phyloP scores from a whole-genome alignment of 345 rosid genomes.

The Erucastrum elatum region DNA sequence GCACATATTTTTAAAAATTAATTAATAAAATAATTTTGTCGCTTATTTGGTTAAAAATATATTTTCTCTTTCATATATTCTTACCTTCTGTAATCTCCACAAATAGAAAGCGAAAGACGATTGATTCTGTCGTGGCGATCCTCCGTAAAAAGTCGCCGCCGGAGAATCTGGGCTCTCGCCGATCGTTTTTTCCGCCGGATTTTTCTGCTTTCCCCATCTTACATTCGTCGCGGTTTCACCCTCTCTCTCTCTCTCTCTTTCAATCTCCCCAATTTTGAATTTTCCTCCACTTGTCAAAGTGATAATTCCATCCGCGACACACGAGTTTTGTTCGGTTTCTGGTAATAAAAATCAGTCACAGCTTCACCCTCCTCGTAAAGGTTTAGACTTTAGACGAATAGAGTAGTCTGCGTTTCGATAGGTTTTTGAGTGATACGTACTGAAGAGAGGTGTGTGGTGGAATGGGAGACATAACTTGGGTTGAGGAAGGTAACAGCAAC shows the following conservation, averaged over 20 bases:
- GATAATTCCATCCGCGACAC: not conserved
- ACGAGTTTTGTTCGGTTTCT: constrained; percentile 9
- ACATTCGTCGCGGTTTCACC: not conserved
- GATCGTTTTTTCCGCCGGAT: not conserved
- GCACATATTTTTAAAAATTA: not conserved
- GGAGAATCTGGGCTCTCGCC: constrained; percentile 1
- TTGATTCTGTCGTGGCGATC: not conserved
- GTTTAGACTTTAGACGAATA: constrained; percentile 1
- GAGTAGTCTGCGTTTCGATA: not conserved
- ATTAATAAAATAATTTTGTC: not conserved
- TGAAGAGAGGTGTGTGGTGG: not conserved
- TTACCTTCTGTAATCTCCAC: not conserved
- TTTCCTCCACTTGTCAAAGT: not conserved
- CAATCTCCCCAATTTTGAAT: not conserved
- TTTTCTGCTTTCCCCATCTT: constrained; percentile 6
- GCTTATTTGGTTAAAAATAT: not conserved
- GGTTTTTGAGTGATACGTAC: not conserved
- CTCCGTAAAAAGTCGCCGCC: not conserved
- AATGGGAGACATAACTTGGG: constrained; percentile 46
- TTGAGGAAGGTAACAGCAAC: constrained; percentile 40
- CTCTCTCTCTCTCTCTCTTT: not conserved
- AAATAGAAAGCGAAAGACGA: not conserved
- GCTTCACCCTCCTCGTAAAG: not conserved
- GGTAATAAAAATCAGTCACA: not conserved
- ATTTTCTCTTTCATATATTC: not conserved